phyloP scores from a whole-genome alignment of 768 basidiomycete species.

The Mycena rebaudengoi region DNA sequence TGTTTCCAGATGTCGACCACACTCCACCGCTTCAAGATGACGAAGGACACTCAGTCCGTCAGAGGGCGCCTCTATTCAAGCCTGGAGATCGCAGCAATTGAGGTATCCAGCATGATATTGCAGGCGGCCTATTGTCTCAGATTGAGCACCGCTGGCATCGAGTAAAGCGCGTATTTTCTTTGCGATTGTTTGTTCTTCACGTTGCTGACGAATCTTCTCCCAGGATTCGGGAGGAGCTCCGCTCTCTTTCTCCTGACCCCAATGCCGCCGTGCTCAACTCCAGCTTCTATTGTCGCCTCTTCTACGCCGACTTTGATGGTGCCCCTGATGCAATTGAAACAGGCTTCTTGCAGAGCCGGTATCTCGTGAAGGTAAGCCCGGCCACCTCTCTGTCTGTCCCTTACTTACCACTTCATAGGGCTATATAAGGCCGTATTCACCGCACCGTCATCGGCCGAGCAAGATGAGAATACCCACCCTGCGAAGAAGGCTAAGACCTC shows the following conservation, averaged over 20 bases:
- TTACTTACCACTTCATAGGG: not conserved
- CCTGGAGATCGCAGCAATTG: not conserved
- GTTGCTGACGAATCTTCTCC: not conserved
- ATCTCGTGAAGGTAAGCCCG: conserved; percentile 8
- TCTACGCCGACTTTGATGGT: conserved; percentile 10
- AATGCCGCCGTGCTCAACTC: not conserved
- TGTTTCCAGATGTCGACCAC: no score
- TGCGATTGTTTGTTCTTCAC: not conserved
- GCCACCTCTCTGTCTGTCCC: no score
- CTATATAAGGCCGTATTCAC: not conserved
- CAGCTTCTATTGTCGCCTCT: conserved; percentile 10
- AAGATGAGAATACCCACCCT: conserved; percentile 11
- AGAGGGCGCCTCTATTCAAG: not conserved
- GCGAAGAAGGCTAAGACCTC: not conserved
- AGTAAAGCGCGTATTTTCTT: not conserved
- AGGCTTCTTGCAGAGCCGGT: conserved; percentile 16
- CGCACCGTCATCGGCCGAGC: not conserved
- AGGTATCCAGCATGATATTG: conserved; percentile 7
- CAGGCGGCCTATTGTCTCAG: not conserved
- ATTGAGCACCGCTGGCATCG: not conserved
- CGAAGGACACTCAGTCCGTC: not conserved
- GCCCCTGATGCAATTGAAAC: not conserved
- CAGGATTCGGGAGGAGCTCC: conserved; percentile 5
- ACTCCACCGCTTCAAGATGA: not conserved
- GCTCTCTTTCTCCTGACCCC: not conserved